A percentile compares a stretch with the other conserved stretches of the same genome.
These are phyloP conservation scores for Lentinula detonsa DNA, from an alignment of 768 basidiomycete species.

Conservation along the genomic window DNA sequence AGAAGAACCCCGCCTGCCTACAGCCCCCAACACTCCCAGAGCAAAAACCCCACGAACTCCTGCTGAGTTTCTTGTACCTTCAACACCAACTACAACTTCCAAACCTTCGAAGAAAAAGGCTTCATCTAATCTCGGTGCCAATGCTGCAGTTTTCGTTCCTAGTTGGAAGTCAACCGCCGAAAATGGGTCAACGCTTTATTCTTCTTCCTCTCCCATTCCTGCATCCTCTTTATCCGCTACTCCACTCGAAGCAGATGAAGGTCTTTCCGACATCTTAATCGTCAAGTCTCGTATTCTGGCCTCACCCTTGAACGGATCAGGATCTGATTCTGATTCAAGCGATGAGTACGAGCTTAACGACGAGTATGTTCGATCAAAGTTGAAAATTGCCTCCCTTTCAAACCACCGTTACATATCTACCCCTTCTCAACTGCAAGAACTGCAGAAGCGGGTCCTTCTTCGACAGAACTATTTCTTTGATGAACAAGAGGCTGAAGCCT, in stretches of 20 bases:
- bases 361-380: constrained; percentile 57
- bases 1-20: constrained; percentile 19
- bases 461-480: constrained; percentile 68
- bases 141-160: constrained; percentile 33
- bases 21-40: constrained; percentile 14
- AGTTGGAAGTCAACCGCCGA: constrained; percentile 9
- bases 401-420: constrained; percentile 21
- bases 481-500: constrained; percentile 54
- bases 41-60: constrained; percentile 16
- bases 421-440: constrained; percentile 23
- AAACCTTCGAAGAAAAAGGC: constrained; percentile 4
- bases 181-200: not conserved
- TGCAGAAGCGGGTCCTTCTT: constrained; percentile 42
- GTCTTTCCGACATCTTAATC: not conserved
- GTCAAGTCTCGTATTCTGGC: constrained; percentile 15
- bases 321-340: constrained; percentile 21
- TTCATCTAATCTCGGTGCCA: constrained; percentile 29
- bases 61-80: constrained; percentile 21
- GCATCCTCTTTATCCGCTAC: not conserved
- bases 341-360: constrained; percentile 48
- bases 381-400: constrained; percentile 47
- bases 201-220: constrained; percentile 7
- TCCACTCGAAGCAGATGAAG: constrained; percentile 5
- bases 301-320: constrained; percentile 12
- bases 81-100: constrained; percentile 12